Conservation (phyloP, 2,329 filamentous ascomycete genomes). For the Clathrospora elynae region DNA sequence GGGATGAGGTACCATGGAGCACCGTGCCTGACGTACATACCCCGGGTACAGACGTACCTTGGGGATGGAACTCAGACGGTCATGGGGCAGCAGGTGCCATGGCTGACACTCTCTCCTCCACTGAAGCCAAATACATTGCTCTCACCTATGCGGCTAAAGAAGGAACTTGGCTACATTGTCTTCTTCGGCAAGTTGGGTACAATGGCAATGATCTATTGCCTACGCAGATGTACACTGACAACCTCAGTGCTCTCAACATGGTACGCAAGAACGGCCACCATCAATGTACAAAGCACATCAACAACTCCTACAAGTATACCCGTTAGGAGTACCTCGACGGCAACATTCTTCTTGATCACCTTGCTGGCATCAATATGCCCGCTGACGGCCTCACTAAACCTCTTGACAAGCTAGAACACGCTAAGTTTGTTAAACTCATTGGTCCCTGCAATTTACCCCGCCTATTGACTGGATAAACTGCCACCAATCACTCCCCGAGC, state of each 20-base stretch:
- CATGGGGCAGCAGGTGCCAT: too few relatives aligned
- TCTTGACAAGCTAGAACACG: not conserved
- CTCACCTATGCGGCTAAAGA: slow-evolving; percentile 3
- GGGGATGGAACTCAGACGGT: too few relatives aligned
- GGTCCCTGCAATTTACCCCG: too few relatives aligned
- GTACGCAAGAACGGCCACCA: slow-evolving; percentile 8
- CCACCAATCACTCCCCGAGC: too few relatives aligned
- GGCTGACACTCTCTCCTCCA: not conserved
- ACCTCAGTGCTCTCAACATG: slow-evolving; percentile 8
- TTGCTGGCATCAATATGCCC: not conserved
- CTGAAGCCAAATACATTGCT: not conserved
- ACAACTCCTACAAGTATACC: slow-evolving; percentile 17
- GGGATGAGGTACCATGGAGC: too few relatives aligned
- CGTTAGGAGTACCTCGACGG: not conserved
- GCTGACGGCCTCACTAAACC: slow-evolving; percentile 5
- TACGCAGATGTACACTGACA: slow-evolving; percentile 7
- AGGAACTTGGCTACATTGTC: not conserved
- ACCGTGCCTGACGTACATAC: too few relatives aligned
- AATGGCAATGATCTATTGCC: not conserved
- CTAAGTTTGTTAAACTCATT: too few relatives aligned
- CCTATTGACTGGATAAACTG: too few relatives aligned
- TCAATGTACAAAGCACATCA: slow-evolving; percentile 15
- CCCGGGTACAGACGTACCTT: too few relatives aligned
- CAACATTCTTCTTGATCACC: not conserved
- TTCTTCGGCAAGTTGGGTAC: not conserved